A percentile compares a stretch with the other conserved stretches of the same genome.
phyloP scores from a whole-genome alignment of 2,329 filamentous ascomycete species.

The Microdochium bolleyi region DNA sequence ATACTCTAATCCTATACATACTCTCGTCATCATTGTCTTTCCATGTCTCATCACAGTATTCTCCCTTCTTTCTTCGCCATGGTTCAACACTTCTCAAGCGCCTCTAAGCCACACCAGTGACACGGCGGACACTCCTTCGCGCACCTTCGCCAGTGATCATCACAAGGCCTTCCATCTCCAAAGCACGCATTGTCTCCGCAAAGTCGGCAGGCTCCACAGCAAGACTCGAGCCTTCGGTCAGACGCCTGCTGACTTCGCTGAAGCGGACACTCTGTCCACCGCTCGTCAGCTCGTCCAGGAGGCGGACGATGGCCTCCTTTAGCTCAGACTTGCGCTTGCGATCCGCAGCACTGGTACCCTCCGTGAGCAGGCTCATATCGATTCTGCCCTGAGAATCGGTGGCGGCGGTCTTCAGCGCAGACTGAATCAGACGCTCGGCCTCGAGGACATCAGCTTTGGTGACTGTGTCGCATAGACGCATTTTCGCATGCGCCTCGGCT shows the following conservation, averaged over 20 bases:
- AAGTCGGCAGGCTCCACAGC: constrained; percentile 75
- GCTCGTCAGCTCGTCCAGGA: constrained; percentile 75
- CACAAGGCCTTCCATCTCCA: constrained; percentile 80
- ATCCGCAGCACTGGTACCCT: constrained; percentile 88
- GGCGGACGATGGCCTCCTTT: constrained; percentile 65
- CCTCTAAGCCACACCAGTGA: constrained; percentile 43
- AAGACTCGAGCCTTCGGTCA: constrained; percentile 64
- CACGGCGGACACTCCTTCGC: constrained; percentile 71
- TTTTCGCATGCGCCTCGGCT: constrained; percentile 92
- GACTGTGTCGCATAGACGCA: constrained; percentile 75
- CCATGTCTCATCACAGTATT: too few relatives aligned
- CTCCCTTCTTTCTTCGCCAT: too few relatives aligned
- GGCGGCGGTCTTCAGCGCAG: constrained; percentile 92
- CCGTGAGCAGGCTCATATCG: constrained; percentile 91
- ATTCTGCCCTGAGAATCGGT: constrained; percentile 90
- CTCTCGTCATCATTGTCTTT: too few relatives aligned
- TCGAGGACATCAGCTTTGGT: constrained; percentile 79
- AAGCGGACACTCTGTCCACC: constrained; percentile 63
- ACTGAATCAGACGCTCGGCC: constrained; percentile 86
- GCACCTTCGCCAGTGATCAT: constrained; percentile 78
- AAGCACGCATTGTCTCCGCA: constrained; percentile 65
- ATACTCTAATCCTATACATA: too few relatives aligned
- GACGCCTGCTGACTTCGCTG: constrained; percentile 64
- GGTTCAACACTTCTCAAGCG: too few relatives aligned
- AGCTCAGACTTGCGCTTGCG: constrained; percentile 75